phyloP scores from a whole-genome alignment of 1,284 basidiomycete genomes.

The Veloboletus limbatus region DNA sequence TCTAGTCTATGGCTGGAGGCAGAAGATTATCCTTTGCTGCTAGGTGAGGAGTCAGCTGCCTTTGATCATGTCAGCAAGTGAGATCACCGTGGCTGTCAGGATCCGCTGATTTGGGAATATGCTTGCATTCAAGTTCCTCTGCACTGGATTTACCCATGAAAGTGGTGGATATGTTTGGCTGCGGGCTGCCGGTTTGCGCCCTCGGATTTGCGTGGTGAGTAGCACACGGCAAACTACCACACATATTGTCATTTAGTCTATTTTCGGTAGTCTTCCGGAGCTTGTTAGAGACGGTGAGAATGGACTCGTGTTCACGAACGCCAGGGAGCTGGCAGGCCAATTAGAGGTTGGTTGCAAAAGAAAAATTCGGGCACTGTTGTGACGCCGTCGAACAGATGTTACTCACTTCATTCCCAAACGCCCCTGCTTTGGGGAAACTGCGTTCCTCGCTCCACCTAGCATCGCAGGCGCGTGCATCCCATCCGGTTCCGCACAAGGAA shows the following conservation, averaged over 20 bases:
- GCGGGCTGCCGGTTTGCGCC: slow-evolving; percentile 90
- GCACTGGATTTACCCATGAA: slow-evolving; percentile 98
- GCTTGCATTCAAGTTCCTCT: slow-evolving; percentile 88
- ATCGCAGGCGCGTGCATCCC: slow-evolving; percentile 12
- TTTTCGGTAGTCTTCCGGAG: slow-evolving; percentile 67
- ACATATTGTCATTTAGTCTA: background rate
- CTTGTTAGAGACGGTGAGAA: slow-evolving; percentile 83
- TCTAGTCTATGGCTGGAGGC: slow-evolving; percentile 86
- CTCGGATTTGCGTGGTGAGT: slow-evolving; percentile 81
- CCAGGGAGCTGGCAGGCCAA: slow-evolving; percentile 68
- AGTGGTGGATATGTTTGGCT: slow-evolving; percentile 99
- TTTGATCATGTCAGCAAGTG: slow-evolving; percentile 10
- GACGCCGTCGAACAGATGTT: slow-evolving; percentile 42
- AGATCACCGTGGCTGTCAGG: slow-evolving; percentile 45
- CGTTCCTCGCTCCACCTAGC: slow-evolving; percentile 35
- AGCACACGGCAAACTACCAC: background rate
- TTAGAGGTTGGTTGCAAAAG: slow-evolving; percentile 53
- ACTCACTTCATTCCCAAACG: slow-evolving; percentile 59
- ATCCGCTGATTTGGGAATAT: slow-evolving; percentile 90
- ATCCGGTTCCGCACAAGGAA: slow-evolving; percentile 14
- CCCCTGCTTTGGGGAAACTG: slow-evolving; percentile 48
- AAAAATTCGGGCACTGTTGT: slow-evolving; percentile 1
- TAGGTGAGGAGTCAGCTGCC: slow-evolving; percentile 48
- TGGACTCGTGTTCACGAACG: slow-evolving; percentile 75
- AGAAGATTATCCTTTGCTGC: slow-evolving; percentile 81